Percentiles rank a stretch among this genome's conserved stretches.
phyloP scores from a whole-genome alignment of 306 rosid species.

The Castanospermum australe region DNA sequence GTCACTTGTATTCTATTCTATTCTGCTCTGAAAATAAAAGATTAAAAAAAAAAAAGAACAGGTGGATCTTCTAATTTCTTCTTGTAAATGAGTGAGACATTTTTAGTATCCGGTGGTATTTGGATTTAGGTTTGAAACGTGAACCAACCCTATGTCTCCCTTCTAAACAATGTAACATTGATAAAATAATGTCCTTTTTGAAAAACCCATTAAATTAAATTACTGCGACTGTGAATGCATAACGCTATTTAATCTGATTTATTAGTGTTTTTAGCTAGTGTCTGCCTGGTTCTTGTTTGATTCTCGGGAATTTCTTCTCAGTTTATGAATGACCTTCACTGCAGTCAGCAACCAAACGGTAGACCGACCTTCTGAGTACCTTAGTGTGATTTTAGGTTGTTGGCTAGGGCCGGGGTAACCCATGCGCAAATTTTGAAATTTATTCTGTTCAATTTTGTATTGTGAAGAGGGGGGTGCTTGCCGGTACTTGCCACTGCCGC shows the following conservation, averaged over 20 bases:
- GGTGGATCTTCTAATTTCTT: slow-evolving; percentile 23
- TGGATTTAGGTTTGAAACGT: neutral
- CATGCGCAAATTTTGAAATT: neutral
- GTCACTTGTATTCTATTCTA: slow-evolving; percentile 40
- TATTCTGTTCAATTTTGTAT: neutral
- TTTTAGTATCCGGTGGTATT: neutral
- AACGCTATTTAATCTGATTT: neutral
- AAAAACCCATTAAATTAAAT: neutral
- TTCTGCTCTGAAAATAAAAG: slow-evolving; percentile 45
- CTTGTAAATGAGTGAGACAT: neutral
- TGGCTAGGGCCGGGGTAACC: too few relatives aligned
- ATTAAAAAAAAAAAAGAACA: neutral
- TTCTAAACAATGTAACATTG: neutral
- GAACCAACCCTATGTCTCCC: neutral
- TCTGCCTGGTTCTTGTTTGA: neutral
- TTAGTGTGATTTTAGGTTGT: neutral
- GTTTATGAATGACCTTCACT: neutral
- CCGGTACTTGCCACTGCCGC: too few relatives aligned
- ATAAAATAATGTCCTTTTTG: neutral
- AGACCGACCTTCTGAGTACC: neutral
- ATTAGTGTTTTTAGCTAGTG: neutral
- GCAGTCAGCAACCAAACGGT: neutral
- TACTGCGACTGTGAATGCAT: neutral
- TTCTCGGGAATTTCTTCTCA: neutral
- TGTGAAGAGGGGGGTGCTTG: neutral